Conservation (phyloP, 2,329 filamentous ascomycete genomes). For the Colletotrichum sp. region DNA sequence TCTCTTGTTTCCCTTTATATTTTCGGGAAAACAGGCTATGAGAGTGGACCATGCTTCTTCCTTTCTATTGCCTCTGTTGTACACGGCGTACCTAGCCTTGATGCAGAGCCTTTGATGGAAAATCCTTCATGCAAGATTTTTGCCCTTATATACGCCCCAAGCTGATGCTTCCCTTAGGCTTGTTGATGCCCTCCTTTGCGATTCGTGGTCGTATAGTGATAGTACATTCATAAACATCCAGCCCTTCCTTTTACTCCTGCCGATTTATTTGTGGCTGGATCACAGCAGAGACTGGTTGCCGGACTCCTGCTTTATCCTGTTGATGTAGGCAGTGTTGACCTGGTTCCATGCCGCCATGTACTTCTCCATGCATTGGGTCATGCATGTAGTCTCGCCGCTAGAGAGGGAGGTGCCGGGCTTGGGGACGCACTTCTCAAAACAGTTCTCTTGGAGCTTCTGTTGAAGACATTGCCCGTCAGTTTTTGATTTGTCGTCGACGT, state of each 20-base stretch:
- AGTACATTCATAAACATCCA: constrained; percentile 4
- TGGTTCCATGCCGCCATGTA: constrained; percentile 83
- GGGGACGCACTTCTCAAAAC: constrained; percentile 79
- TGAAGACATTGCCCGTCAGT: background rate
- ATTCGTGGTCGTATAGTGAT: constrained; percentile 14
- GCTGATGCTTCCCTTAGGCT: background rate
- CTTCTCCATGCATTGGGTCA: constrained; percentile 82
- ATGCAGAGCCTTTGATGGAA: background rate
- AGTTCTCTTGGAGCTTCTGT: constrained; percentile 82
- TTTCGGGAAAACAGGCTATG: background rate
- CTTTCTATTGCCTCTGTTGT: background rate
- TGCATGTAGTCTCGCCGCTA: constrained; percentile 71
- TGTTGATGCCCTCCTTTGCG: background rate
- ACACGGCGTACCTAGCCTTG: background rate
- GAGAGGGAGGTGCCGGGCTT: constrained; percentile 72
- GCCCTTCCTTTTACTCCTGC: background rate
- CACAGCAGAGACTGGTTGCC: constrained; percentile 26
- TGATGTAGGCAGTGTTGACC: constrained; percentile 72
- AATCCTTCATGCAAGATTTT: background rate
- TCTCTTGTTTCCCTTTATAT: background rate
- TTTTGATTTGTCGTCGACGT: background rate
- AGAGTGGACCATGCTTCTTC: background rate
- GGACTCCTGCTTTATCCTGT: constrained; percentile 65
- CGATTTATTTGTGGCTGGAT: background rate
- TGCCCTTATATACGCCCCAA: background rate